Percentiles rank a stretch among this genome's conserved stretches.
These are phyloP conservation scores for Adansonia madagascariensis DNA, from an alignment of 441 rosid genomes.

Conservation along the genomic window DNA sequence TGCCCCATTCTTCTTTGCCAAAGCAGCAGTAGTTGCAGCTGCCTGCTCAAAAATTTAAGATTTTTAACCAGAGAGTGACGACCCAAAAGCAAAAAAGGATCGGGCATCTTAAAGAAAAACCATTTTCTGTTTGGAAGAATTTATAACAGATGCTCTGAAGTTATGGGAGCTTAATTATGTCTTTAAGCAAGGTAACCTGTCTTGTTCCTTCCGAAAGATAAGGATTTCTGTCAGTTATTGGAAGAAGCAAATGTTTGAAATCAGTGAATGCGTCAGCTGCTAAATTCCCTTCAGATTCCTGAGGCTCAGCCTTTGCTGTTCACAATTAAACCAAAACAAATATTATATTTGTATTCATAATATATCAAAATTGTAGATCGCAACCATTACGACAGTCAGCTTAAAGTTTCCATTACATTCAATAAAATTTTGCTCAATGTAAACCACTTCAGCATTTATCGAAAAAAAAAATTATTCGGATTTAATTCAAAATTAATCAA, in stretches of 20 bases:
- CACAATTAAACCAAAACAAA: constrained; percentile 22
- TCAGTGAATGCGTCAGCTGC: constrained; percentile 61
- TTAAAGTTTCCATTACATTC: not conserved
- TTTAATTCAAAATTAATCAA: not conserved
- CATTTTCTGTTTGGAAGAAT: not conserved
- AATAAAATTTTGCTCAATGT: not conserved
- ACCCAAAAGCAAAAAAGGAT: constrained; percentile 1
- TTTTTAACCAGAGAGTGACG: constrained; percentile 1
- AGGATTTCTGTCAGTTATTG: constrained; percentile 80
- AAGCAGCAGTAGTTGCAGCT: constrained; percentile 79
- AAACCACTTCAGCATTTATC: not conserved
- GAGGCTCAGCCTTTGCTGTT: constrained; percentile 57
- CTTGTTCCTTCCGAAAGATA: constrained; percentile 92
- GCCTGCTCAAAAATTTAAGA: constrained; percentile 53
- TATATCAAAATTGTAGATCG: too few relatives aligned
- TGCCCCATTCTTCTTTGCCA: constrained; percentile 91
- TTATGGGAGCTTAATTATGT: not conserved
- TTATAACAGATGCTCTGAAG: not conserved
- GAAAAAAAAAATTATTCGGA: not conserved
- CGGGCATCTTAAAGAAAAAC: not conserved
- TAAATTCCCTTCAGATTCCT: constrained; percentile 54
- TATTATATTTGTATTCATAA: too few relatives aligned
- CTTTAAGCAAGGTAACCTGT: constrained; percentile 58
- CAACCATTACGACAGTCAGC: not conserved
- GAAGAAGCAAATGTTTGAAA: constrained; percentile 83